Evolutionary conservation across 2,329 filamentous ascomycete genomes (phyloP).

Genomic region (Cordyceps sp.): DNA sequence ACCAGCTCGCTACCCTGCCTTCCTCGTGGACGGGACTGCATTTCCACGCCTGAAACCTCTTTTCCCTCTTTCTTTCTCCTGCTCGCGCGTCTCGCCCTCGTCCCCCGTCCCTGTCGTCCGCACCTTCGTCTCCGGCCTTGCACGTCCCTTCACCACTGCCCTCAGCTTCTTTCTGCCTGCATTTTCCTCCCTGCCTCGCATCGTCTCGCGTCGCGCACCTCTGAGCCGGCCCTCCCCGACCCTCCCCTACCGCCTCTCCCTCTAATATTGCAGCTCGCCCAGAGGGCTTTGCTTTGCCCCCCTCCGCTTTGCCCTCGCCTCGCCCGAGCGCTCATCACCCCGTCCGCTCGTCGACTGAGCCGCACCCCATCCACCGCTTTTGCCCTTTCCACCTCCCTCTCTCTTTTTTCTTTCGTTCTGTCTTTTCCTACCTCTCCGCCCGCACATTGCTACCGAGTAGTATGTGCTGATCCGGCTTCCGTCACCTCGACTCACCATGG

Average conservation of each 20-base stretch:
- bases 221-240: no score
- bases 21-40: neutral
- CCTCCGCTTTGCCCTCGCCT: no score
- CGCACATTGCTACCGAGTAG: conserved; percentile 10
- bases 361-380: neutral
- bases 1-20: neutral
- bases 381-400: no score
- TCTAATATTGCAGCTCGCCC: no score
- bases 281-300: no score
- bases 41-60: neutral
- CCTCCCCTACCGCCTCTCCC: no score
- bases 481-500: conserved; percentile 9
- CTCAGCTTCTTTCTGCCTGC: neutral
- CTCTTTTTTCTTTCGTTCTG: neutral
- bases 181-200: neutral
- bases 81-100: neutral
- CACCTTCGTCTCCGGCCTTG: conserved; percentile 1
- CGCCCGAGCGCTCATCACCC: no score
- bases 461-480: conserved; percentile 17
- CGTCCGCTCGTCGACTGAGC: no score
- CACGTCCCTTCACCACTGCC: neutral
- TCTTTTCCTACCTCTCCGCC: neutral
- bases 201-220: neutral
- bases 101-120: conserved; percentile 4
- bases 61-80: neutral